These are phyloP conservation scores for Berberis vulgaris DNA, from an alignment of 164 flowering plant genomes.

Conservation along the genomic window DNA sequence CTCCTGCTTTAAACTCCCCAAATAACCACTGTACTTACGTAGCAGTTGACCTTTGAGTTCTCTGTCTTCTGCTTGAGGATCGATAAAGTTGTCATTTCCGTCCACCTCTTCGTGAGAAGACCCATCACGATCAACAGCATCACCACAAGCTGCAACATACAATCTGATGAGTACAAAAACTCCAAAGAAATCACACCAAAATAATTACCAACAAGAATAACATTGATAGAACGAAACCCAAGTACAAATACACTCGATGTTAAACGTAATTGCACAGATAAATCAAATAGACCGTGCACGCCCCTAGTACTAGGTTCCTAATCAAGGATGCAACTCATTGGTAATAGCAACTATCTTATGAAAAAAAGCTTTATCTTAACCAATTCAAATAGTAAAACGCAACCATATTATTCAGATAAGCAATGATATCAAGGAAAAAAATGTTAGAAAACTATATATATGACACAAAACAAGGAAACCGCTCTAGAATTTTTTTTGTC, in stretches of 20 bases:
- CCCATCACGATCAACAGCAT: constrained; percentile 39
- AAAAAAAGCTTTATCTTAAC: too few relatives aligned
- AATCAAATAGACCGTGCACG: neutral
- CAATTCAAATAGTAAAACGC: too few relatives aligned
- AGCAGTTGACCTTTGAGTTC: constrained; percentile 74
- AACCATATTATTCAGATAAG: too few relatives aligned
- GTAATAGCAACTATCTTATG: too few relatives aligned
- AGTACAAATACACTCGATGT: neutral
- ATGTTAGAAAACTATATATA: too few relatives aligned
- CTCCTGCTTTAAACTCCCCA: constrained; percentile 84
- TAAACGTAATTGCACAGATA: neutral
- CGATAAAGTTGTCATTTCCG: constrained; percentile 33
- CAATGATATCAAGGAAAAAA: too few relatives aligned
- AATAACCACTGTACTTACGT: constrained; percentile 77
- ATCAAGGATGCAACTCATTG: too few relatives aligned
- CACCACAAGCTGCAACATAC: constrained; percentile 27
- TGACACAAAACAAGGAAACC: too few relatives aligned
- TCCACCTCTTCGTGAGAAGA: constrained; percentile 77
- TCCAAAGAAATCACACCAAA: neutral
- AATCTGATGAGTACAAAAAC: neutral
- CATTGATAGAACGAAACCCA: neutral
- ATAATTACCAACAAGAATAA: neutral
- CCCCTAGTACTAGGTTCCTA: too few relatives aligned
- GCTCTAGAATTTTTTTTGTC: too few relatives aligned
- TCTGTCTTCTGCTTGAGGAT: constrained; percentile 73